A percentile compares a stretch with the other conserved stretches of the same genome.
phyloP scores from a whole-genome alignment of 2,329 filamentous ascomycete species.

The Monosporascus cannonballus region DNA sequence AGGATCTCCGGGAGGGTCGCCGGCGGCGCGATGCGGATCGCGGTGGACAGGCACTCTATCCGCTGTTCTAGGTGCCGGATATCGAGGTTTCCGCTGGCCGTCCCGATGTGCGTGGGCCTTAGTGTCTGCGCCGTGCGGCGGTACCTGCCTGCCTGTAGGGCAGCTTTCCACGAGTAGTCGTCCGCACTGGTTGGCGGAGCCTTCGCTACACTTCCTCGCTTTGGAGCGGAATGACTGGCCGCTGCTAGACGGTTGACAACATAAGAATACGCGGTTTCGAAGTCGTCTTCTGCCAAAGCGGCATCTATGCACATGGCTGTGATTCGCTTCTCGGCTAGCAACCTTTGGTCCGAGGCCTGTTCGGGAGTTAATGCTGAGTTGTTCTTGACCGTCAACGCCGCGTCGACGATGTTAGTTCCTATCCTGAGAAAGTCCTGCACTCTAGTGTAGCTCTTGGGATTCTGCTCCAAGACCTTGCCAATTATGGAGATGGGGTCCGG shows the following conservation, averaged over 20 bases:
- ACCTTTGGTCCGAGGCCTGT: constrained; percentile 23
- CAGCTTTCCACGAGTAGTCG: constrained; percentile 72
- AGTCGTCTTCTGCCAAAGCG: constrained; percentile 69
- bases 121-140: constrained; percentile 48
- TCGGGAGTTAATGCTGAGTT: constrained; percentile 22
- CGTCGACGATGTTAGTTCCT: constrained; percentile 59
- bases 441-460: constrained; percentile 65
- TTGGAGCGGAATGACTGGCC: constrained; percentile 12
- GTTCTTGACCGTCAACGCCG: constrained; percentile 39
- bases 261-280: constrained; percentile 82
- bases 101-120: constrained; percentile 54
- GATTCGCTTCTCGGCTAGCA: constrained; percentile 57
- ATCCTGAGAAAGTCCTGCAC: constrained; percentile 68
- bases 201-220: constrained; percentile 19
- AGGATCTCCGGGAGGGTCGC: constrained; percentile 68
- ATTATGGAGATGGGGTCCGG: constrained; percentile 69
- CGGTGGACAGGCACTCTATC: constrained; percentile 72
- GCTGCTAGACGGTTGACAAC: constrained; percentile 62
- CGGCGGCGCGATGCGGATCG: constrained; percentile 66
- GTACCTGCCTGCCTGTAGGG: constrained; percentile 72
- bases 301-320: constrained; percentile 77
- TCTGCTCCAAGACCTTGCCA: constrained; percentile 69
- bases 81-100: constrained; percentile 51
- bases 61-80: constrained; percentile 73
- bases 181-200: constrained; percentile 34